phyloP scores from a whole-genome alignment of 2,329 filamentous ascomycete genomes.

The Echinosphaeria canescens region DNA sequence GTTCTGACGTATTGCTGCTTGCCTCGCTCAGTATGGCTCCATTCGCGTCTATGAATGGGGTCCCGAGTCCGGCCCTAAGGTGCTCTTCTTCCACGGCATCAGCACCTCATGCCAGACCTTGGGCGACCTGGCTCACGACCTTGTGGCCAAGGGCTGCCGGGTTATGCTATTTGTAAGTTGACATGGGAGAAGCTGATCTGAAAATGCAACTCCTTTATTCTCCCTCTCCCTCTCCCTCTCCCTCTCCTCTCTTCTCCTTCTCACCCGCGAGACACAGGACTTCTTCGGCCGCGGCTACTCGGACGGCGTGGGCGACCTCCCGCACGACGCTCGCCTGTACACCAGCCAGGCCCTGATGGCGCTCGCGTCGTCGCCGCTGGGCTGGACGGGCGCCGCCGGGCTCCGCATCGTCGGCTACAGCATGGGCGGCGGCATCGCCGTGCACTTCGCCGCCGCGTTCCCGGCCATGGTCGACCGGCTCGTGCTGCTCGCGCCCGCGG shows the following conservation, averaged over 20 bases:
- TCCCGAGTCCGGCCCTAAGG: constrained; percentile 47
- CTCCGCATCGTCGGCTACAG: constrained; percentile 63
- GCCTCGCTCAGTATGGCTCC: constrained; percentile 36
- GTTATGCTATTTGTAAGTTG: constrained; percentile 48
- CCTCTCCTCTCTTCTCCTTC: no score
- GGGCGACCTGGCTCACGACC: constrained; percentile 38
- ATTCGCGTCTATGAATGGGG: constrained; percentile 72
- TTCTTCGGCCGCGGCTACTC: constrained; percentile 49
- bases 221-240: background rate
- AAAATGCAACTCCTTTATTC: background rate
- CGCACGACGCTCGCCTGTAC: constrained; percentile 56
- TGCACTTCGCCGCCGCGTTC: constrained; percentile 53
- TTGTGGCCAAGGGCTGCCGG: constrained; percentile 45
- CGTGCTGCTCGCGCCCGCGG: constrained; percentile 58
- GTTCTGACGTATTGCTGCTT: no score
- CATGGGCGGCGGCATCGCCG: constrained; percentile 58
- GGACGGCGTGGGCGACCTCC: constrained; percentile 39
- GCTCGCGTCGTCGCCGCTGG: constrained; percentile 44
- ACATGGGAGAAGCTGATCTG: background rate
- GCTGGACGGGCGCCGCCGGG: constrained; percentile 36
- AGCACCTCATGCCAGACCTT: constrained; percentile 63
- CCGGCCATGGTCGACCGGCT: constrained; percentile 47
- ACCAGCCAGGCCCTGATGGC: constrained; percentile 49
- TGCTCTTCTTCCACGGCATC: constrained; percentile 66
- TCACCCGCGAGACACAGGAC: no score